Percentiles rank a stretch among this genome's conserved stretches.
Conservation (phyloP, 208 protist species). For the Phytomonas sp. region DNA sequence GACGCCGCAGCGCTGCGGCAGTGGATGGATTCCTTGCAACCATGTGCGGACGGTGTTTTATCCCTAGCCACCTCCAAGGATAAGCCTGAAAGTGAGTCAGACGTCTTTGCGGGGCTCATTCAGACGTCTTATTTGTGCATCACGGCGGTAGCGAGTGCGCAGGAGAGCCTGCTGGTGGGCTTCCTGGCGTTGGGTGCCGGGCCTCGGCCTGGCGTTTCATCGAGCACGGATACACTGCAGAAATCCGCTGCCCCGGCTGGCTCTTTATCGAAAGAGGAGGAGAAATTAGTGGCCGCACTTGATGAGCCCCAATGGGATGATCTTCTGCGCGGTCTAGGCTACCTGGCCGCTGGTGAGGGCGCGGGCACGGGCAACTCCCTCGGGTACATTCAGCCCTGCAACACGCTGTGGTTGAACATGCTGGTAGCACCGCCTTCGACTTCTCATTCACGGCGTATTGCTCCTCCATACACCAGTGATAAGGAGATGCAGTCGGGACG, state of each 20-base stretch:
- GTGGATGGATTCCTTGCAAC: constrained; percentile 29
- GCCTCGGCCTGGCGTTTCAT: not conserved
- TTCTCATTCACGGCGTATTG: constrained; percentile 7
- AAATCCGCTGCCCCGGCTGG: not conserved
- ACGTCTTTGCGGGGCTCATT: constrained; percentile 46
- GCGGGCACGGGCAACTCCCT: not conserved
- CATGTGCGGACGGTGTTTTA: constrained; percentile 29
- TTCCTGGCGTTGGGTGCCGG: constrained; percentile 44
- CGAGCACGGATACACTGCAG: constrained; percentile 14
- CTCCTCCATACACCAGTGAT: not conserved
- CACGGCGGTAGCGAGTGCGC: constrained; percentile 39
- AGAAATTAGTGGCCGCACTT: not conserved
- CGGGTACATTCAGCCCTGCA: constrained; percentile 24
- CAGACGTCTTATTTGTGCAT: constrained; percentile 56
- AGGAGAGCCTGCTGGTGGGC: constrained; percentile 26
- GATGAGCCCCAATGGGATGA: not conserved
- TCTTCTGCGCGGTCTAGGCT: not conserved
- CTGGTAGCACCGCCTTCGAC: constrained; percentile 31
- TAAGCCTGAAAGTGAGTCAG: constrained; percentile 10
- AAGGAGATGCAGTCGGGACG: not conserved
- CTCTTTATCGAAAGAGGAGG: not conserved
- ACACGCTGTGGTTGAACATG: constrained; percentile 70
- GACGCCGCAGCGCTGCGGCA: constrained; percentile 31
- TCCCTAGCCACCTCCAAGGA: constrained; percentile 27
- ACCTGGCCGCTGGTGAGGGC: not conserved